phyloP scores from a whole-genome alignment of 495 filamentous ascomycete species.

The Chaetomium fimeti region DNA sequence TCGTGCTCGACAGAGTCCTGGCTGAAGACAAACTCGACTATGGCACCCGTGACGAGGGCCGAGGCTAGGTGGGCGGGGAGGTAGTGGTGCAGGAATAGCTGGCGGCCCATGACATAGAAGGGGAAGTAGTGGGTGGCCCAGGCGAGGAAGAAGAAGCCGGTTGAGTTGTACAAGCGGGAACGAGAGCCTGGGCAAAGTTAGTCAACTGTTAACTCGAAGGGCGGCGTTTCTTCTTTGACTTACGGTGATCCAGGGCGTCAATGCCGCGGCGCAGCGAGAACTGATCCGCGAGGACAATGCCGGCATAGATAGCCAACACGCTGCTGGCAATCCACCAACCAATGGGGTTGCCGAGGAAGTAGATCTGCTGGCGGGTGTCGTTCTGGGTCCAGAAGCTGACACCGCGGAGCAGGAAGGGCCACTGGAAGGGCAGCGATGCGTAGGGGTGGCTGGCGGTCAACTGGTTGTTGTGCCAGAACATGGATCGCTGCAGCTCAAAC shows the following conservation, averaged over 20 bases:
- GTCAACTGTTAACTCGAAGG: neutral
- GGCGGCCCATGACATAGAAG: conserved; percentile 96
- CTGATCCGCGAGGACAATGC: conserved; percentile 90
- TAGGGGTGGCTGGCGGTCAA: conserved; percentile 96
- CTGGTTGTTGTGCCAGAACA: conserved; percentile 99
- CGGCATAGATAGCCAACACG: conserved; percentile 87
- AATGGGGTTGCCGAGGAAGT: conserved; percentile 95
- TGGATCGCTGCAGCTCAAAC: conserved; percentile 92
- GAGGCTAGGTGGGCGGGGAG: conserved; percentile 93
- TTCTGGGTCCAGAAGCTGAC: conserved; percentile 99
- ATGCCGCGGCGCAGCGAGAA: conserved; percentile 86
- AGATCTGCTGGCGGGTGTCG: conserved; percentile 94
- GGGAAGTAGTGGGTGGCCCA: conserved; percentile 98
- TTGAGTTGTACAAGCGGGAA: conserved; percentile 93
- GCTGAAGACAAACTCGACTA: conserved; percentile 95
- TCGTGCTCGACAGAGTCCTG: conserved; percentile 66
- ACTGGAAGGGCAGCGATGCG: conserved; percentile 89
- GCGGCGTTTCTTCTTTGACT: conserved; percentile 44
- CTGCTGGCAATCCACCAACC: conserved; percentile 97
- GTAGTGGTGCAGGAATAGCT: conserved; percentile 97
- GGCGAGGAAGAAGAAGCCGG: conserved; percentile 97
- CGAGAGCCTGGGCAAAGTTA: conserved; percentile 65
- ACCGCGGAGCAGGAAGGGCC: conserved; percentile 94
- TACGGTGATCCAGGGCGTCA: conserved; percentile 90
- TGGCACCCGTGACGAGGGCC: conserved; percentile 88